Base-by-base conservation (phyloP, 2,329 filamentous ascomycete genomes). In the Aspergillus chevalieri region DNA sequence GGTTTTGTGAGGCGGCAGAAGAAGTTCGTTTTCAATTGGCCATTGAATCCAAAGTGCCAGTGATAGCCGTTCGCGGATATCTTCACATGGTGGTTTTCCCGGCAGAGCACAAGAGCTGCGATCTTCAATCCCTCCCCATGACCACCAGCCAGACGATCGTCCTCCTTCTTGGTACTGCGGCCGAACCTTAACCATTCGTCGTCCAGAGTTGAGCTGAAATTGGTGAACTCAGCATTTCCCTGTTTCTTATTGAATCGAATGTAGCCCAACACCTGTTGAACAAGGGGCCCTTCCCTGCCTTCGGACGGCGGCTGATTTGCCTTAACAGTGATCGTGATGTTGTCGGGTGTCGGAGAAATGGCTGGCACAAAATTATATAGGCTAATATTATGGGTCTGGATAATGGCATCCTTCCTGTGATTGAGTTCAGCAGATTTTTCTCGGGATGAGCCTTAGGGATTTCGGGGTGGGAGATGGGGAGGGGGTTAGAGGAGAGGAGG, bases 121-220 rank as follows among this genome's bases (percentile, higher is more conserved):
- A 48, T 48, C 38, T 48, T 48, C 28, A 48, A 28, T 8, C 47
- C 47, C 30, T 48, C 47, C 19, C 47, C 47, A 33, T 46, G 44
- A 34, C 44, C 44, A 30, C 44, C 44, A 15, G 44, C 44, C 44
- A 46, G 17, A 14, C 44, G 44, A 12, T 39, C 33, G 12, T 47
- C 34, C 15, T 47, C 15, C 33, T 15, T 38, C 34, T 47, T 47
- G 45, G 33, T 47, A 19, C 30, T 47, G 34, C 41, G 33, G 17
- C 45, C 45, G 15, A 47, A 22, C 19, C 39, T 33, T 33, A 47
- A 33, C 10, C 34, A 47, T 21, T 28, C 33, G 10, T 14, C 10
- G 21, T 47, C 45, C 19, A 47, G 34, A 22, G 9, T 21, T 14
- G 45, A 42, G n/a, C 17, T 10, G 6, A 47, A 33, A n/a, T 47